These are phyloP conservation scores for Eucalyptus polyanthemos DNA, from an alignment of 345 rosid species.

Conservation along the genomic window DNA sequence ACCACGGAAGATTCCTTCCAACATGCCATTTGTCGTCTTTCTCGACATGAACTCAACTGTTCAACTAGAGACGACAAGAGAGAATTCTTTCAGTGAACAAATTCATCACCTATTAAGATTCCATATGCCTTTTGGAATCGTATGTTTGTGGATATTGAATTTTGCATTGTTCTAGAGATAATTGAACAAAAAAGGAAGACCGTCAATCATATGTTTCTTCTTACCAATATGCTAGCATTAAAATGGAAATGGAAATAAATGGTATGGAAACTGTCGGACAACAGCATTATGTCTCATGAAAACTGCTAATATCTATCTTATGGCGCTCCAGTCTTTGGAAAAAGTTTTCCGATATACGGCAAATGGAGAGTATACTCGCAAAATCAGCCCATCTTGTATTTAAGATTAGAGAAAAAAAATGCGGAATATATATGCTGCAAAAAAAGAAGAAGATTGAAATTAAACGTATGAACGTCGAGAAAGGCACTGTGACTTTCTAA, in stretches of 20 bases:
- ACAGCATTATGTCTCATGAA: too few relatives aligned
- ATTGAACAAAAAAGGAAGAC: too few relatives aligned
- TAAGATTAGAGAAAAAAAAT: background rate
- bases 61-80: background rate
- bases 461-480: background rate
- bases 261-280: background rate
- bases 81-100: background rate
- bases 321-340: too few relatives aligned
- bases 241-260: background rate
- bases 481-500: background rate
- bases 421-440: accelerated
- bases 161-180: too few relatives aligned
- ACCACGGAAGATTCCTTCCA: background rate
- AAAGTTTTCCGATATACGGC: too few relatives aligned
- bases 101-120: background rate
- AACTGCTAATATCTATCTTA: too few relatives aligned
- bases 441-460: background rate
- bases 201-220: background rate
- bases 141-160: too few relatives aligned
- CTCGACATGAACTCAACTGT: background rate
- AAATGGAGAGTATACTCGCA: background rate
- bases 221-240: background rate
- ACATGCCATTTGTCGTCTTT: background rate
- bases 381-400: background rate
- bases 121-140: too few relatives aligned